Evolutionary conservation across 805 yeast genomes (phyloP).

Genomic region (Candida maesae): DNA sequence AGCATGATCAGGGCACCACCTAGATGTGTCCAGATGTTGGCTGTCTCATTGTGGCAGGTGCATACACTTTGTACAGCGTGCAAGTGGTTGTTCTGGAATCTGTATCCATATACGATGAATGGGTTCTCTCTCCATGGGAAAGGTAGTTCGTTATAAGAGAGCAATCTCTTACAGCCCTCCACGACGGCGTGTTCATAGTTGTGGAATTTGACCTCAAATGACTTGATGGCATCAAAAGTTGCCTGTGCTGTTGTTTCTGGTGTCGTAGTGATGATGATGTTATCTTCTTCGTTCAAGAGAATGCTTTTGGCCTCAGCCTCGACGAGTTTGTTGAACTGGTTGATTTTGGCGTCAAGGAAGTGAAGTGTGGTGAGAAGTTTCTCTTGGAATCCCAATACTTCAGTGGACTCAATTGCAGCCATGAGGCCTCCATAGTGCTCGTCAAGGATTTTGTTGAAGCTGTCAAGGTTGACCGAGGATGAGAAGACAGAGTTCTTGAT

Average conservation of each 20-base stretch:
- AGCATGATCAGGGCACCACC: constrained; percentile 59
- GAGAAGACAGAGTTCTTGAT: constrained; percentile 26
- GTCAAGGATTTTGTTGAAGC: constrained; percentile 22
- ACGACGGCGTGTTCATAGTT: constrained; percentile 44
- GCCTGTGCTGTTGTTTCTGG: constrained; percentile 13
- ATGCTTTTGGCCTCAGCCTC: constrained; percentile 24
- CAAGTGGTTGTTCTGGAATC: constrained; percentile 65
- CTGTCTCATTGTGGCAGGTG: constrained; percentile 76
- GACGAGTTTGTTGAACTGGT: constrained; percentile 34
- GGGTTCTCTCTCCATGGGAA: constrained; percentile 92
- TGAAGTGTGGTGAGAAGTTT: constrained; percentile 34
- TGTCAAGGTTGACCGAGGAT: constrained; percentile 21
- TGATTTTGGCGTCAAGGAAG: constrained; percentile 37
- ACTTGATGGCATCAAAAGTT: constrained; percentile 20
- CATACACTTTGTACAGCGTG: constrained; percentile 60
- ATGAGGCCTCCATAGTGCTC: constrained; percentile 26
- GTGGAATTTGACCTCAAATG: constrained; percentile 35
- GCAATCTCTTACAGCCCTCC: constrained; percentile 41
- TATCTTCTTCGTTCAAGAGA: constrained; percentile 14
- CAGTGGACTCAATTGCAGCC: constrained; percentile 21
- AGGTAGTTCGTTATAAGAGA: constrained; percentile 86
- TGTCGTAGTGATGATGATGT: background rate
- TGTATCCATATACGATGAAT: constrained; percentile 77
- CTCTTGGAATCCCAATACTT: constrained; percentile 28
- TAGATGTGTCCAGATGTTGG: constrained; percentile 92